Evolutionary conservation across 805 yeast genomes (phyloP).

Genomic region (Saccharomycopsis oosterbeekiorum): DNA sequence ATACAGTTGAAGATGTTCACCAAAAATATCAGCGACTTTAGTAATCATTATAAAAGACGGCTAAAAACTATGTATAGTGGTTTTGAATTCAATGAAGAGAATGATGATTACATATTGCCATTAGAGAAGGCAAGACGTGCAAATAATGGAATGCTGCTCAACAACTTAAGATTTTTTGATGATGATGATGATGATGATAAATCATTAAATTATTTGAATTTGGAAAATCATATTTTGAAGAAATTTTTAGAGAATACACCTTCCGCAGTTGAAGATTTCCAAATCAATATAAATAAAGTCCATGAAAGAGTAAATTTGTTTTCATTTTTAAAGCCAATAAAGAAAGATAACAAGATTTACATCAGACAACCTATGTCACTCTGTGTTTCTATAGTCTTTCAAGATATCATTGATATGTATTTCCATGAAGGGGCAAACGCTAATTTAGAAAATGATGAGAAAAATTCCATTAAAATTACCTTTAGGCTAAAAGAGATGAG

Average conservation of each 20-base stretch:
- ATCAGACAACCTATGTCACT: slow-evolving; percentile 18
- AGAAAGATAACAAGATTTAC: slow-evolving; percentile 14
- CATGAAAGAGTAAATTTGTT: slow-evolving; percentile 8
- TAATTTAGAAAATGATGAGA: not conserved
- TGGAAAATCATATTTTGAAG: slow-evolving; percentile 12
- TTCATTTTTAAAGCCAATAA: slow-evolving; percentile 16
- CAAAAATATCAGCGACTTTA: not conserved
- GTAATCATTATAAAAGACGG: slow-evolving; percentile 1
- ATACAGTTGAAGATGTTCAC: not conserved
- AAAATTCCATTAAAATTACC: slow-evolving; percentile 4
- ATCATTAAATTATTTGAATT: slow-evolving; percentile 5
- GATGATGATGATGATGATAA: not conserved
- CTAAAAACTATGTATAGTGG: slow-evolving; percentile 3
- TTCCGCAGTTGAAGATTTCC: slow-evolving; percentile 14
- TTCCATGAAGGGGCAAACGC: not conserved
- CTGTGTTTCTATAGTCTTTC: slow-evolving; percentile 10
- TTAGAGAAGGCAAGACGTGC: not conserved
- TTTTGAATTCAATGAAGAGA: not conserved
- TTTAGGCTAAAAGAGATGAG: slow-evolving; percentile 12
- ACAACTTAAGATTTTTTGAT: not conserved
- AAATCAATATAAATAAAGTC: slow-evolving; percentile 8
- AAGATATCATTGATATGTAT: slow-evolving; percentile 10
- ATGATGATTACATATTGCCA: not conserved
- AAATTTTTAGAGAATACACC: slow-evolving; percentile 14
- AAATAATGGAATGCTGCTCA: not conserved